Conservation (phyloP, 192 early-diverging fungal species). For the Kickxella alabastrina region DNA sequence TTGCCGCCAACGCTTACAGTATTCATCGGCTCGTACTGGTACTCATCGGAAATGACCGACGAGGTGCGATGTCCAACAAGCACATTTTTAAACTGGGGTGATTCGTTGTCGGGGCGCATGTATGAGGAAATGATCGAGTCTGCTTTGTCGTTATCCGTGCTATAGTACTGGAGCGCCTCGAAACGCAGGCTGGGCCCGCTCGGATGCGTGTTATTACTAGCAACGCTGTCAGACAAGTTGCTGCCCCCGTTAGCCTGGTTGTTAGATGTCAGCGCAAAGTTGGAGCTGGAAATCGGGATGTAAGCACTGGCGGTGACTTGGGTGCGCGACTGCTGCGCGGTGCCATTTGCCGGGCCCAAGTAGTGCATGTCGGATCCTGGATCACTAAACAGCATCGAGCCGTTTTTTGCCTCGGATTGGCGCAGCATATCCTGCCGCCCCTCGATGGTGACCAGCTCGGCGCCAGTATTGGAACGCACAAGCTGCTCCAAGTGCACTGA, state of each 20-base stretch:
- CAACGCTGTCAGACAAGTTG: slow-evolving; percentile 9
- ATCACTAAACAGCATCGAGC: slow-evolving; percentile 5
- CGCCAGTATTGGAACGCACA: slow-evolving; percentile 32
- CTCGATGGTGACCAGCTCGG: slow-evolving; percentile 14
- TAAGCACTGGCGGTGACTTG: slow-evolving; percentile 20
- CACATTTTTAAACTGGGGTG: slow-evolving; percentile 12
- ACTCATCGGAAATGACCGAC: slow-evolving; percentile 40
- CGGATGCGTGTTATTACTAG: slow-evolving; percentile 17
- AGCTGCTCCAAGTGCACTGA: slow-evolving; percentile 21
- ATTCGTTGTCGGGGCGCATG: slow-evolving; percentile 30
- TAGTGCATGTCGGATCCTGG: background rate
- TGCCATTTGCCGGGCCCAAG: background rate
- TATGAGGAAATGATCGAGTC: slow-evolving; percentile 40
- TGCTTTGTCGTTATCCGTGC: slow-evolving; percentile 4
- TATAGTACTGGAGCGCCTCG: slow-evolving; percentile 16
- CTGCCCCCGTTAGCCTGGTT: background rate
- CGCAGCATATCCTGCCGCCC: slow-evolving; percentile 24
- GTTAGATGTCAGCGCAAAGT: slow-evolving; percentile 11
- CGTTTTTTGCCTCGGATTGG: slow-evolving; percentile 4
- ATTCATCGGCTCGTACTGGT: slow-evolving; percentile 39
- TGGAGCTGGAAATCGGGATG: slow-evolving; percentile 42
- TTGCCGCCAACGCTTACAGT: background rate
- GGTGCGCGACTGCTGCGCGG: background rate
- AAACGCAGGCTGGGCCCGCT: slow-evolving; percentile 44
- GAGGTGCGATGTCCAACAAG: slow-evolving; percentile 18